Base-by-base conservation (phyloP, 768 basidiomycete genomes). In the Gloeopeniophorella convolvens region DNA sequence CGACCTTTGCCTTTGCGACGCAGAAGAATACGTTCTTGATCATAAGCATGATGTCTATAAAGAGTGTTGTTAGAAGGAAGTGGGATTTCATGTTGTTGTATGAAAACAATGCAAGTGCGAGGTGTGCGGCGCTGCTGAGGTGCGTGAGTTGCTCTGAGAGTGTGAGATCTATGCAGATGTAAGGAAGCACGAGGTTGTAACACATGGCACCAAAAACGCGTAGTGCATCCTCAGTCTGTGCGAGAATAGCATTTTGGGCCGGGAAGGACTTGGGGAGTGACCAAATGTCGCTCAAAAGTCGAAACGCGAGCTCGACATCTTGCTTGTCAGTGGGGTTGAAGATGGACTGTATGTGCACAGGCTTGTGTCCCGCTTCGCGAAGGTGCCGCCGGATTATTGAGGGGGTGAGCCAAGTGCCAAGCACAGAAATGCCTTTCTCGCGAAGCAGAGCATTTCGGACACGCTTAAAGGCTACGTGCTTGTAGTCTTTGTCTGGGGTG, bases 1-100 rank as follows among this genome's bases (percentile, higher is more conserved):
- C 46, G 3, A 54, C 26, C 30, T 62, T 51, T 4, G 53, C 46
- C 42, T 62, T 62, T 9, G 61, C 61, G n/a, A 60, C 56, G 40
- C 49, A 61, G 27, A n/a, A n/a, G n/a, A n/a, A n/a, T n/a, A n/a
- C n/a, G n/a, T n/a, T n/a, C n/a, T n/a, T n/a, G n/a, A n/a, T 53
- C 46, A 51, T 52, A 3, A 45, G 36, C 56, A 50, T 48, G 30
- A 60, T 37, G 34, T 61, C 60, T 13, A 37, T 16, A 23, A 53
- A 61, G 5, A 59, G 50, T 21, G 37, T 44, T 1, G 47, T 23
- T 2, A 58, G 55, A 11, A 62, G 42, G 32, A 56, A 61, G 21
- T 23, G 3, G 3, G 32, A 27, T 26, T 28, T 20, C 6, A 21
- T 36, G 1, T 32, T 16, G 5, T 42, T 20, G 3, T 41, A 18